Percentiles rank a stretch among this genome's conserved stretches.
Conservation (phyloP, 2,329 filamentous ascomycete species). For the Alternaria alternata region DNA sequence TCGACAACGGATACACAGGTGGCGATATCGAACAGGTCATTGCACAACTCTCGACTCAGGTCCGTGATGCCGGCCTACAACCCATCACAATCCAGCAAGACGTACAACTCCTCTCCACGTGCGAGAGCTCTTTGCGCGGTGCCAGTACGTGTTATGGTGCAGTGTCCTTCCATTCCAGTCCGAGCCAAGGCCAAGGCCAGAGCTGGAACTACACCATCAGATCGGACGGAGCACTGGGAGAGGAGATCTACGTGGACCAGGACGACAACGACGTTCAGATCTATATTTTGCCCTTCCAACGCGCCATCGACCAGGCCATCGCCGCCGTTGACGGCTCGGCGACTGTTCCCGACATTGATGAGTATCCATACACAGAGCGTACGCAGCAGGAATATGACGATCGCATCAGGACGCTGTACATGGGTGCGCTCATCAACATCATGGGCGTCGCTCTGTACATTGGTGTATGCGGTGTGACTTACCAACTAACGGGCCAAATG, state of each 20-base stretch:
- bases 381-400: constrained; percentile 72
- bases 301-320: constrained; percentile 79
- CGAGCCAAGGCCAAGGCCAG: constrained; percentile 69
- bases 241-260: constrained; percentile 69
- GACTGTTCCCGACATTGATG: constrained; percentile 55
- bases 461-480: constrained; percentile 80
- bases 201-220: constrained; percentile 89
- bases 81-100: constrained; percentile 64
- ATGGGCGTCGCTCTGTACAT: constrained; percentile 82
- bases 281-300: constrained; percentile 81
- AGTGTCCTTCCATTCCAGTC: constrained; percentile 77
- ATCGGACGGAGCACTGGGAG: constrained; percentile 74
- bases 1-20: constrained; percentile 74
- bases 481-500: constrained; percentile 86
- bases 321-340: constrained; percentile 60
- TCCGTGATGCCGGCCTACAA: constrained; percentile 63
- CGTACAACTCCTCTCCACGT: constrained; percentile 67
- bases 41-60: constrained; percentile 65
- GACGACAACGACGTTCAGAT: constrained; percentile 77
- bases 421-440: constrained; percentile 76
- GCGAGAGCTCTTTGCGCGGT: constrained; percentile 65
- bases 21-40: constrained; percentile 79
- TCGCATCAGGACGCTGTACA: constrained; percentile 73
- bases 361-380: constrained; percentile 79
- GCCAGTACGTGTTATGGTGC: constrained; percentile 77